Percentiles rank a stretch among this genome's conserved stretches.
These are phyloP conservation scores for Pichia sp. DNA, from an alignment of 1,139 yeast genomes.

Conservation along the genomic window DNA sequence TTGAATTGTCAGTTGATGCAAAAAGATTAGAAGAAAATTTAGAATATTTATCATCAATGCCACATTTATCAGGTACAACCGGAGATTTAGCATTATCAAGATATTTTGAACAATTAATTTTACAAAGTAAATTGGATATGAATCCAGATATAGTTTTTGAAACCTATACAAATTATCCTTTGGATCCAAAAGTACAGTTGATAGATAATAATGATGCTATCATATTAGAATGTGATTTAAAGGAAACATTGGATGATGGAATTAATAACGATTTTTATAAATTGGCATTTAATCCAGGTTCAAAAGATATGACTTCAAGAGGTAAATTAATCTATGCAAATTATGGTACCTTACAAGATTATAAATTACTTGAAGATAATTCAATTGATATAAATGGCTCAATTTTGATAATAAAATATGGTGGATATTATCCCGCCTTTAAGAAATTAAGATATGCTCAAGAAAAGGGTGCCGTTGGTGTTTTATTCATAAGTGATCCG, in stretches of 20 bases:
- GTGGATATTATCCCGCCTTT: slow-evolving; percentile 34
- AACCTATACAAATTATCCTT: slow-evolving; percentile 57
- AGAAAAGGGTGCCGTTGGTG: slow-evolving; percentile 45
- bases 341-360: slow-evolving; percentile 59
- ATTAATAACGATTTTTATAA: slow-evolving; percentile 14
- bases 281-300: slow-evolving; percentile 63
- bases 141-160: slow-evolving; percentile 46
- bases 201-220: slow-evolving; percentile 19
- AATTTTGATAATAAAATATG: slow-evolving; percentile 55
- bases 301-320: slow-evolving; percentile 51
- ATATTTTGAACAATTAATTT: slow-evolving; percentile 55
- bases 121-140: slow-evolving; percentile 48
- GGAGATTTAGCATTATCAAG: slow-evolving; percentile 72
- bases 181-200: slow-evolving; percentile 26
- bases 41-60: slow-evolving; percentile 75
- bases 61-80: slow-evolving; percentile 81
- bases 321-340: slow-evolving; percentile 54
- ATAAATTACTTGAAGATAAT: slow-evolving; percentile 35
- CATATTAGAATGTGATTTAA: slow-evolving; percentile 27
- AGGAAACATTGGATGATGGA: slow-evolving; percentile 22
- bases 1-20: slow-evolving; percentile 46
- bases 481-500: slow-evolving; percentile 48
- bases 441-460: slow-evolving; percentile 50
- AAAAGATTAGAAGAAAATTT: slow-evolving; percentile 61
- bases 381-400: slow-evolving; percentile 36